Evolutionary conservation across 768 basidiomycete genomes (phyloP).

Genomic region (Suillus alpinus): DNA sequence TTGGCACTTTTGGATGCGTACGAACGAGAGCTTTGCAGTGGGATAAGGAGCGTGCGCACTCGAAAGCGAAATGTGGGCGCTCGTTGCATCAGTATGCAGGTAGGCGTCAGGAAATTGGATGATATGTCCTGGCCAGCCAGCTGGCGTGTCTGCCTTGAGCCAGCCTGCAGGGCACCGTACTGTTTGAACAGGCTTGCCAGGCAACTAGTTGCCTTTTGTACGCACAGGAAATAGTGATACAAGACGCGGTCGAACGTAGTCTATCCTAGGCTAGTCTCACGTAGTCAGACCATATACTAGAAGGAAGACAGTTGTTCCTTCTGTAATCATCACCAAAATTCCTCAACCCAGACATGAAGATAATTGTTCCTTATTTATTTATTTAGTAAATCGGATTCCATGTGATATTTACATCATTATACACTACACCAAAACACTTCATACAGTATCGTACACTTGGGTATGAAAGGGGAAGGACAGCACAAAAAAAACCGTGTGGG

Average conservation of each 20-base stretch:
- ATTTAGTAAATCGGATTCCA: no score
- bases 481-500: background rate
- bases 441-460: background rate
- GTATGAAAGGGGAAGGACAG: background rate
- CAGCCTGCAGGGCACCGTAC: no score
- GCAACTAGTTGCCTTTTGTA: background rate
- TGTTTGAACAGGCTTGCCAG: background rate
- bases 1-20: constrained; percentile 22
- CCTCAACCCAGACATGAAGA: no score
- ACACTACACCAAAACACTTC: background rate
- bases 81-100: background rate
- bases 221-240: background rate
- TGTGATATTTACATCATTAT: background rate
- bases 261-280: no score
- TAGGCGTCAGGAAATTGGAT: background rate
- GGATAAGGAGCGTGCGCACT: constrained; percentile 4
- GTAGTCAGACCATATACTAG: no score
- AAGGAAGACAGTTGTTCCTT: no score
- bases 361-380: no score
- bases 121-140: background rate
- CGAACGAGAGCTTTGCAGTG: constrained; percentile 11
- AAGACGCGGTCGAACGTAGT: no score
- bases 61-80: background rate
- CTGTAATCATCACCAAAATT: no score
- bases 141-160: background rate